phyloP scores from a whole-genome alignment of 2,329 filamentous ascomycete species.

The Blumeria graminis region DNA sequence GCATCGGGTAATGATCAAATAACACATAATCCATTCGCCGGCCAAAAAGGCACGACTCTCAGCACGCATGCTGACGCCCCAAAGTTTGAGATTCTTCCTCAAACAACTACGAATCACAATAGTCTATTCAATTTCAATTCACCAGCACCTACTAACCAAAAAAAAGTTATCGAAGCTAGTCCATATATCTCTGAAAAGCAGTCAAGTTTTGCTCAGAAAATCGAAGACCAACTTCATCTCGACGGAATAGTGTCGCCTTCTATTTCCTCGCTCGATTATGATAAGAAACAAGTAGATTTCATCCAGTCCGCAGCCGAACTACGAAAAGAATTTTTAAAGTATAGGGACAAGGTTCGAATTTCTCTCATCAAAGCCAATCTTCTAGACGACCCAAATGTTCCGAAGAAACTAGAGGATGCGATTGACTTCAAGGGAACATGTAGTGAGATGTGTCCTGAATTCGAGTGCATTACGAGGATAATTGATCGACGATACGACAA shows the following conservation, averaged over 20 bases:
- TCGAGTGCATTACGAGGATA: constrained; percentile 37
- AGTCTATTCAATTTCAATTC: neutral
- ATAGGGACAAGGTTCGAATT: constrained; percentile 29
- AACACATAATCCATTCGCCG: neutral
- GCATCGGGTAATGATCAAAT: neutral
- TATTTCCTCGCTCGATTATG: constrained; percentile 3
- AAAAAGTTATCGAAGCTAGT: neutral
- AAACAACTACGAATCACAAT: neutral
- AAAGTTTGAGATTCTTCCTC: neutral
- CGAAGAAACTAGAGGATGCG: constrained; percentile 35
- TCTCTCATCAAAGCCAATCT: constrained; percentile 33
- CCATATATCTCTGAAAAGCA: neutral
- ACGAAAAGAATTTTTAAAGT: constrained; percentile 22
- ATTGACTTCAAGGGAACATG: constrained; percentile 44
- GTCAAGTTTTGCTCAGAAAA: constrained; percentile 20
- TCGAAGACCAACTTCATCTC: constrained; percentile 27
- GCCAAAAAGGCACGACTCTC: constrained; percentile 2
- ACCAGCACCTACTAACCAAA: neutral
- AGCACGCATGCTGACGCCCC: neutral
- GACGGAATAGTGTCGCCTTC: constrained; percentile 18
- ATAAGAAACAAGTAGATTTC: neutral
- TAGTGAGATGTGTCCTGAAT: constrained; percentile 46
- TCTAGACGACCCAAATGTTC: constrained; percentile 40
- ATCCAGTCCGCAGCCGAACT: neutral
- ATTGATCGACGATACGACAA: constrained; percentile 32